Percentiles rank a stretch among this genome's conserved stretches.
Evolutionary conservation across 192 early-diverging fungal species (phyloP).

Genomic region (Backusella parvicylindrica): DNA sequence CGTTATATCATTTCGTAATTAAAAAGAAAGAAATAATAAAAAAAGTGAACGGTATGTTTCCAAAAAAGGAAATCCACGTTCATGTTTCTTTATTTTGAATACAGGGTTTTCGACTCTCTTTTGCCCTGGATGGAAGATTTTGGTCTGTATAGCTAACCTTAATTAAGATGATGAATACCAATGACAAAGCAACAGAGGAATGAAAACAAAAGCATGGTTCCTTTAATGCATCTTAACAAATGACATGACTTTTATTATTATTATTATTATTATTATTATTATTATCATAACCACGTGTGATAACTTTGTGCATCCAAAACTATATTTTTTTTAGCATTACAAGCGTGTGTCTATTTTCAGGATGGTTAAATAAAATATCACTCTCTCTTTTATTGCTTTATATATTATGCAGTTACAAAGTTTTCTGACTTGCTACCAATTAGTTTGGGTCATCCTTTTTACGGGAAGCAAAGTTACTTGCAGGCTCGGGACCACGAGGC

Average conservation of each 20-base stretch:
- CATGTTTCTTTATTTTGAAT: neutral
- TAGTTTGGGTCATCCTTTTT: slow-evolving; percentile 19
- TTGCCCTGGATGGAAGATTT: too few relatives aligned
- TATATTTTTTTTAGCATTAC: neutral
- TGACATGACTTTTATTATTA: neutral
- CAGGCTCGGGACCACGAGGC: slow-evolving; percentile 69
- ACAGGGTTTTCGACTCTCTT: neutral
- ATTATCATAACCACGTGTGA: neutral
- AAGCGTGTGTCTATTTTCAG: neutral
- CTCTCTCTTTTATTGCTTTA: neutral
- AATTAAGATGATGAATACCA: neutral
- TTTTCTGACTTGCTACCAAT: neutral
- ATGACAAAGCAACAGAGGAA: neutral
- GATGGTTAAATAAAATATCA: neutral
- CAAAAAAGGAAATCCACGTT: neutral
- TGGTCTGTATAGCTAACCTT: neutral
- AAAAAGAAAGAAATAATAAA: neutral
- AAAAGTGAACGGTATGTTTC: neutral
- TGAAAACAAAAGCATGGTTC: too few relatives aligned
- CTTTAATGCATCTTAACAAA: too few relatives aligned
- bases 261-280: too few relatives aligned
- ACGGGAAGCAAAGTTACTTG: slow-evolving; percentile 70
- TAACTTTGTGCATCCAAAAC: neutral
- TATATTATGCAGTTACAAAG: neutral
- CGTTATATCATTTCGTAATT: neutral